Base-by-base conservation (phyloP, 2,329 filamentous ascomycete genomes). In the Alternaria brassicicola region DNA sequence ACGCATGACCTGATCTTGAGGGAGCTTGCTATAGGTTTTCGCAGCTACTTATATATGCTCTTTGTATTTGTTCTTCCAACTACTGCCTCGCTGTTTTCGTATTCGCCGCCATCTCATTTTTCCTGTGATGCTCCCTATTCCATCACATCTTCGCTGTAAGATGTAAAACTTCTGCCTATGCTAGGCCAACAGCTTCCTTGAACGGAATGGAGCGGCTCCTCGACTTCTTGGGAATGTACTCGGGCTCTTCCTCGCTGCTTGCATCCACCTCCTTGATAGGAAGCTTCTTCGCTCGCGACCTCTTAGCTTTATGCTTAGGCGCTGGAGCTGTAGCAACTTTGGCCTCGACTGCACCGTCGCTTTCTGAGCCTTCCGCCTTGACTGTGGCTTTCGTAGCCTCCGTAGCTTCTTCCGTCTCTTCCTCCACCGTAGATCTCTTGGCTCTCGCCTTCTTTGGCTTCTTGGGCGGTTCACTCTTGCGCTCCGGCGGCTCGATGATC, bases 401-500 rank as follows among this genome's bases (percentile, higher is more conserved):
- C 13, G 47, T 28, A 13, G 41, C 36, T 3, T 47, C 26, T 13
- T 31, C 39, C 5, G 38, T 25, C 7, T 59, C 49, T 38, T 58
- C n/a, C 6, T 47, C 19, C 6, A 52, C 69, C 66, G 55, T 67
- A 62, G 23, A 45, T 63, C 57, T 65, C 58, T 64, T 67, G 35
- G 38, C 17, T 30, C 39, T 39, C 13, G 21, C 1, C 57, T 68
- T 71, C 50, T 65, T 68, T 8, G 66, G 63, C 59, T 75, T 77
- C 61, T 72, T 74, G 7, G 61, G 39, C 10, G 64, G 63, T 39
- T 75, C 31, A 12, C 41, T 51, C 52, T 46, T 56, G 25, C 12
- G 26, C 42, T 41, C 43, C 54, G 52, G 63, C 38, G 52, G 66
- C 36, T 90, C 83, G 63, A 91, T 88, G 68, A 96, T 88, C 68